Conservation (phyloP, 352 stramenopile genomes). For the Globisporangium okanoganense region DNA sequence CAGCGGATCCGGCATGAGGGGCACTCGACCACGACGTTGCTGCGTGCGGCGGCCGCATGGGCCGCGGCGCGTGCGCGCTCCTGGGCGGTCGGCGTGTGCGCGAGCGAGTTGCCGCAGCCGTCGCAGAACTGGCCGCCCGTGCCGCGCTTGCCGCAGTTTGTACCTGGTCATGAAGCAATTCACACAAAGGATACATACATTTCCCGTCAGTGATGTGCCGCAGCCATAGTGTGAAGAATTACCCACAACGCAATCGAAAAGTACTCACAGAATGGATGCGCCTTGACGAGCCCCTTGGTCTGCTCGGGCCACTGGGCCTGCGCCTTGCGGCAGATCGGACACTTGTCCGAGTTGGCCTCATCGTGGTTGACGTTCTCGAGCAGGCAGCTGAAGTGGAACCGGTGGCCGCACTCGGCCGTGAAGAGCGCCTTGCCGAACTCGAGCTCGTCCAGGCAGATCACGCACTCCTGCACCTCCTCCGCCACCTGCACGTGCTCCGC, state of each 20-base stretch:
- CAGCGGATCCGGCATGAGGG: slow-evolving; percentile 73
- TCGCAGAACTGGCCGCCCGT: slow-evolving; percentile 72
- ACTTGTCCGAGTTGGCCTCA: slow-evolving; percentile 87
- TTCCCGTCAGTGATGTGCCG: not conserved
- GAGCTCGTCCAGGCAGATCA: slow-evolving; percentile 84
- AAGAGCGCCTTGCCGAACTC: slow-evolving; percentile 64
- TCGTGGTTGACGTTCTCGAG: slow-evolving; percentile 89
- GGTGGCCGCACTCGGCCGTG: slow-evolving; percentile 81
- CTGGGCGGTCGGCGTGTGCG: slow-evolving; percentile 68
- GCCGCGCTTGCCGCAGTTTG: slow-evolving; percentile 71
- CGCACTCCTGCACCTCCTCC: slow-evolving; percentile 56
- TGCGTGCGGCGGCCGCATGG: slow-evolving; percentile 43
- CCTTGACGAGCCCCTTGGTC: slow-evolving; percentile 80
- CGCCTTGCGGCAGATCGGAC: slow-evolving; percentile 82
- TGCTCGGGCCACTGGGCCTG: slow-evolving; percentile 85
- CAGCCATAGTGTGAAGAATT: not conserved
- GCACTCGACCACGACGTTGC: slow-evolving; percentile 75
- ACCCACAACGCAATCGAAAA: not conserved
- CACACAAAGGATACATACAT: not conserved
- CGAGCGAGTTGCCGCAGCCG: slow-evolving; percentile 65
- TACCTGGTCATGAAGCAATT: slow-evolving; percentile 25
- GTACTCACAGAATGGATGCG: slow-evolving; percentile 72
- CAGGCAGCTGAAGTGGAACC: slow-evolving; percentile 84
- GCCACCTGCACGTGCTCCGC: slow-evolving; percentile 17
- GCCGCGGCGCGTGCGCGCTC: slow-evolving; percentile 57